Percentiles rank a stretch among this genome's conserved stretches.
Evolutionary conservation across 306 rosid species (phyloP).

Genomic region (Lithocarpus polystachyus): DNA sequence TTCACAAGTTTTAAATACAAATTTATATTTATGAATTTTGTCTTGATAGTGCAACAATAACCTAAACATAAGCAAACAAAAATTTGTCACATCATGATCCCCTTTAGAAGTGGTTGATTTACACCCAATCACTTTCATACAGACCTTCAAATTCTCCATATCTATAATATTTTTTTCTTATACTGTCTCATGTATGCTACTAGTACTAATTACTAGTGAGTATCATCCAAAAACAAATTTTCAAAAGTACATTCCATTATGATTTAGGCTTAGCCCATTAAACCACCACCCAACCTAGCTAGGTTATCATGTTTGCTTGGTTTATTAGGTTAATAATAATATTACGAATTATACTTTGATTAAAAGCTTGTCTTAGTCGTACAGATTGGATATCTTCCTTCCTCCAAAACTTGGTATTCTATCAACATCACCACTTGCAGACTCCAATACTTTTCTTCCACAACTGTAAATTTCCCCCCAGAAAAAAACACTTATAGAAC

Average conservation of each 20-base stretch:
- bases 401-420: not conserved
- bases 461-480: not conserved
- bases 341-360: not conserved
- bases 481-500: not conserved
- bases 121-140: no score
- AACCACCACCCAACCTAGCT: not conserved
- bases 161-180: not conserved
- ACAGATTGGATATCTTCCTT: not conserved
- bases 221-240: not conserved
- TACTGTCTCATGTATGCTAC: not conserved
- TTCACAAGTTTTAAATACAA: not conserved
- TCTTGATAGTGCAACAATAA: no score
- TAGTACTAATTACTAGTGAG: not conserved
- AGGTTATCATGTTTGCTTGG: not conserved
- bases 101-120: no score
- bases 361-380: slow-evolving; percentile 11
- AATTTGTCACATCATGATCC: no score
- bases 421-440: slow-evolving; percentile 4
- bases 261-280: not conserved
- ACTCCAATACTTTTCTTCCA: not conserved
- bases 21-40: not conserved
- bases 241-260: not conserved
- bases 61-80: no score
- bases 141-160: no score
- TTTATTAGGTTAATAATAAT: not conserved